Percentiles rank a stretch among this genome's conserved stretches.
Conservation (phyloP, 2,329 filamentous ascomycete genomes). For the Cladosporium oxysporum region DNA sequence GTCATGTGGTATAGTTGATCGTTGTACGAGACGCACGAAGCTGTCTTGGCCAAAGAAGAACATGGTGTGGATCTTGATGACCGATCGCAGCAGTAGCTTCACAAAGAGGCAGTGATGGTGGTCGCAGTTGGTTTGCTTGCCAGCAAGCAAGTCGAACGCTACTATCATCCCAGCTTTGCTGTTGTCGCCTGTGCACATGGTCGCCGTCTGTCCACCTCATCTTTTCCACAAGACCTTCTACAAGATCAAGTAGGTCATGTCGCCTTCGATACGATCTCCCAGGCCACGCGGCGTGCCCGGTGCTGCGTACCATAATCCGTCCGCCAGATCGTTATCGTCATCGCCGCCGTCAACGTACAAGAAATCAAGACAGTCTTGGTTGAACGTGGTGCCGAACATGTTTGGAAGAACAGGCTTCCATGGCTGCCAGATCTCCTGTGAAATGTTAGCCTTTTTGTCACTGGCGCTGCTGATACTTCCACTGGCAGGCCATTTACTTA, state of each 20-base stretch:
- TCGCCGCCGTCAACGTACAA: neutral
- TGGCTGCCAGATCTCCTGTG: neutral
- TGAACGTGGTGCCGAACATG: neutral
- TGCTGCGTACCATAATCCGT: neutral
- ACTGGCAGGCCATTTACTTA: neutral
- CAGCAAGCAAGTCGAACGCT: neutral
- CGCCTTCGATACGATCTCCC: neutral
- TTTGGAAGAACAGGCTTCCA: neutral
- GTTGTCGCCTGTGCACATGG: fast-evolving
- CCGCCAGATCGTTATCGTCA: neutral
- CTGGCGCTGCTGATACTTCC: neutral
- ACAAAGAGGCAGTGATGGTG: no score
- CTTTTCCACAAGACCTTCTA: neutral
- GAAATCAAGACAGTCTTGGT: neutral
- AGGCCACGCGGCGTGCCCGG: neutral
- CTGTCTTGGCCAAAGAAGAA: no score
- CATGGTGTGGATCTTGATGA: no score
- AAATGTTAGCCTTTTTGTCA: neutral
- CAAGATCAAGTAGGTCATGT: neutral
- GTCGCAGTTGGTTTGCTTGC: no score
- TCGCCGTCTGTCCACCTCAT: neutral
- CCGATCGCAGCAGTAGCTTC: no score
- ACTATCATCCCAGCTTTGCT: neutral
- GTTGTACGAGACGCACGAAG: no score
- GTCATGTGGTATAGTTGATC: no score